Evolutionary conservation across 306 rosid genomes (phyloP), one percentile per base, ranked within the genome.

Genomic region (Erythrophleum fordii): DNA sequence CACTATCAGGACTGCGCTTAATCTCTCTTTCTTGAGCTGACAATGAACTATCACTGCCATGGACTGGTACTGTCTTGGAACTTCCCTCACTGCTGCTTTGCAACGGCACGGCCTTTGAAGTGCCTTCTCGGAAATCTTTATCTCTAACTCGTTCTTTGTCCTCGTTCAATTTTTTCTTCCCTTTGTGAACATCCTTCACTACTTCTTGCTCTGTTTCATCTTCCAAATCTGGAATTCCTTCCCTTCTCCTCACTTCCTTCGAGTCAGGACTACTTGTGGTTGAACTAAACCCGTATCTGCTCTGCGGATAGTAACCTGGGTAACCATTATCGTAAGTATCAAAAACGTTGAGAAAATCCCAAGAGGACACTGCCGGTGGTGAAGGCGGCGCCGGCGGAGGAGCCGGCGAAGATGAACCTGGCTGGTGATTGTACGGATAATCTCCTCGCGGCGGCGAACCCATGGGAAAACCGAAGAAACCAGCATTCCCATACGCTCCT

Each of bases 151-250:
- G 71, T 77, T 73, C 44, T 55, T 75, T 76, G 20, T 87, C 77
- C 75, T 69, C 91, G 8, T 42, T 85, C 72, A 85, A 1, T 79
- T 86, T 89, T 81, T 85, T 89, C 85, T 86, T 85, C 73, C 82
- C 85, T 82, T 51, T 85, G 2, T 53, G 20, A 72, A 75, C 64
- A 75, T 67, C 91, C 70, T 86, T 89, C 84, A 73, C 22, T 42
- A 44, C 77, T 77, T 95, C 98, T 0, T 85, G 92, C 77, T 93
- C 98, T 0, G 89, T 89, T 29, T 93, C 99, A n/a, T 96, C 98
- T 84, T 96, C 99, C 85, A 96, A 83, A 28, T 96, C 98, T 2
- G 99, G 99, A 86, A 96, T 96, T 60, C 99, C 99, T 73, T 96
- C 99, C 29, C 97, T 91, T 85, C 90, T 93, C 83, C 99, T 90